A percentile compares a stretch with the other conserved stretches of the same genome.
Evolutionary conservation across 495 filamentous ascomycete genomes (phyloP).

Genomic region (Aspergillus indologenus): DNA sequence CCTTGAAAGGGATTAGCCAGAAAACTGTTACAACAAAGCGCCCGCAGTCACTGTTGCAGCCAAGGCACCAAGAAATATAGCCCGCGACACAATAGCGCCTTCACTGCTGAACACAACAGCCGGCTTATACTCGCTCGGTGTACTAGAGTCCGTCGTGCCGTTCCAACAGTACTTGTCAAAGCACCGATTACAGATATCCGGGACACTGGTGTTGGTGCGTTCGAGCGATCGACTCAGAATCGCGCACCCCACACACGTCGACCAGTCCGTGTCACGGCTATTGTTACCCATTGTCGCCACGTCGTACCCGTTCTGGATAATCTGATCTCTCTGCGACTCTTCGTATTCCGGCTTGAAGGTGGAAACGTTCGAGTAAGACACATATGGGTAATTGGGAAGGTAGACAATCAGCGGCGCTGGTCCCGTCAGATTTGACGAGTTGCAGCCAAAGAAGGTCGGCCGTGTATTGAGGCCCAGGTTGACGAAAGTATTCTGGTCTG

Average conservation of each 20-base stretch:
- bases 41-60: neutral
- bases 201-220: constrained; percentile 61
- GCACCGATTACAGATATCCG: constrained; percentile 66
- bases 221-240: constrained; percentile 73
- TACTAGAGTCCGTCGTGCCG: constrained; percentile 32
- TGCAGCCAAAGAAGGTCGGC: constrained; percentile 93
- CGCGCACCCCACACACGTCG: constrained; percentile 80
- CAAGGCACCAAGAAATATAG: constrained; percentile 6
- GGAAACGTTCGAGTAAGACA: constrained; percentile 64
- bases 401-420: constrained; percentile 77
- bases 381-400: constrained; percentile 84
- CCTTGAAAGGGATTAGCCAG: neutral
- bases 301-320: constrained; percentile 82
- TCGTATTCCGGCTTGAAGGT: constrained; percentile 67
- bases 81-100: constrained; percentile 15
- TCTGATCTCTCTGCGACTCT: constrained; percentile 61
- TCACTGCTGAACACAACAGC: constrained; percentile 19
- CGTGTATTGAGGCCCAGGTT: constrained; percentile 79
- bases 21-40: neutral
- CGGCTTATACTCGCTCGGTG: constrained; percentile 31
- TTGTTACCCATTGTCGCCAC: constrained; percentile 78
- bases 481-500: constrained; percentile 81
- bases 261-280: constrained; percentile 69
- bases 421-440: constrained; percentile 56
- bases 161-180: constrained; percentile 81